Evolutionary conservation across 371 early-diverging fungal species (phyloP).

Genomic region (Apophysomyces variabilis): DNA sequence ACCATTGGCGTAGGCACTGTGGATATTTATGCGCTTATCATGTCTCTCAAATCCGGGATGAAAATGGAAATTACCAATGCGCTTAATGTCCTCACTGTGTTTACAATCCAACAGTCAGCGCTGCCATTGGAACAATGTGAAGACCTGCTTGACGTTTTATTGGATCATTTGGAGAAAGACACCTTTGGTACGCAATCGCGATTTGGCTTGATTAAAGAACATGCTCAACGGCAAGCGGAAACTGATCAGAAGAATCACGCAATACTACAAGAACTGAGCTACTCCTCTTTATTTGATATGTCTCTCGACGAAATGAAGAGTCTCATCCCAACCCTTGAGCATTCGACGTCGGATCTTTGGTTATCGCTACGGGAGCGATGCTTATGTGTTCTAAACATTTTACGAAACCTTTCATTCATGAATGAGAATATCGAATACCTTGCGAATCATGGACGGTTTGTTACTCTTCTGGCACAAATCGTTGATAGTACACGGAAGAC

Average conservation of each 20-base stretch:
- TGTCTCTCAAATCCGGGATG: conserved; percentile 79
- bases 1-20: conserved; percentile 53
- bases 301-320: conserved; percentile 61
- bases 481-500: conserved; percentile 22
- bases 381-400: conserved; percentile 55
- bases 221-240: not conserved
- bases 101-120: conserved; percentile 41
- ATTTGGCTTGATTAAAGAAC: conserved; percentile 13
- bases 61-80: conserved; percentile 76
- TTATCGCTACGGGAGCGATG: conserved; percentile 50
- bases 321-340: conserved; percentile 46
- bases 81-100: conserved; percentile 68
- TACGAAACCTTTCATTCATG: conserved; percentile 71
- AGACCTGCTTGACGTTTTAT: conserved; percentile 56
- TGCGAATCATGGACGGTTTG: conserved; percentile 60
- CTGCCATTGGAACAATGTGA: conserved; percentile 52
- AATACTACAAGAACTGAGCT: conserved; percentile 26
- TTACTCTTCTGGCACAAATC: conserved; percentile 34
- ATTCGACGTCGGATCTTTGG: conserved; percentile 51
- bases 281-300: conserved; percentile 61
- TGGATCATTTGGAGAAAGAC: conserved; percentile 56
- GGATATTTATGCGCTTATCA: conserved; percentile 75
- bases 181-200: conserved; percentile 36
- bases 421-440: conserved; percentile 63
- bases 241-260: not conserved